Conservation (phyloP, 768 basidiomycete species). For the Baorangia bicolor region DNA sequence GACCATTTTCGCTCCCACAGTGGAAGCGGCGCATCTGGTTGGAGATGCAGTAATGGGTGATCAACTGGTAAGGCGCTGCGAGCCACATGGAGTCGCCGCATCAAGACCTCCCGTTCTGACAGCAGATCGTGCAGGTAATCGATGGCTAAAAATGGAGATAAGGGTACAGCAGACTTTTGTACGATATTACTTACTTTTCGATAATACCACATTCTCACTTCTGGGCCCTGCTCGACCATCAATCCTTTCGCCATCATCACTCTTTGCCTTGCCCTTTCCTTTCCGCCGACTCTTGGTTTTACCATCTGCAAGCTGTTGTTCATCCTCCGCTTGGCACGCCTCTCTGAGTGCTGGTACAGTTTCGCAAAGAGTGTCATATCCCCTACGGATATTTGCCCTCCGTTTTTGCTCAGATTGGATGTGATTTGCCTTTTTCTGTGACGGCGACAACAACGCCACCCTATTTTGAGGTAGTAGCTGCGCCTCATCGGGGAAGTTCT, state of each 20-base stretch:
- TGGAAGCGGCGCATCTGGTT: conserved; percentile 34
- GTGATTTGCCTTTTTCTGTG: conserved; percentile 92
- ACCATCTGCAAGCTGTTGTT: conserved; percentile 37
- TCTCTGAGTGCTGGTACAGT: conserved; percentile 79
- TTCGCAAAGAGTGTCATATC: conserved; percentile 86
- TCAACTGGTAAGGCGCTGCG: conserved; percentile 53
- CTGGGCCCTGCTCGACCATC: conserved; percentile 88
- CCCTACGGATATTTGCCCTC: conserved; percentile 83
- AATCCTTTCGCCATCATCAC: conserved; percentile 57
- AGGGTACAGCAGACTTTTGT: conserved; percentile 1
- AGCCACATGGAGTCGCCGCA: conserved; percentile 59
- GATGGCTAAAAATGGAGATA: conserved; percentile 56
- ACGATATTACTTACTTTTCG: conserved; percentile 63
- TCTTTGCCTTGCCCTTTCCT: conserved; percentile 38
- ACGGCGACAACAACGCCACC: conserved; percentile 59
- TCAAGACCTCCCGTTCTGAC: conserved; percentile 54
- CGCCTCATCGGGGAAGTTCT: conserved; percentile 10
- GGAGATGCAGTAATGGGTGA: conserved; percentile 51
- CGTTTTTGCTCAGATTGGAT: conserved; percentile 95
- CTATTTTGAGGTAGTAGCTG: conserved; percentile 12
- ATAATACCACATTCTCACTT: conserved; percentile 87
- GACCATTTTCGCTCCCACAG: conserved; percentile 87
- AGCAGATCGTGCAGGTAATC: conserved; percentile 76
- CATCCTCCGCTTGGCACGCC: conserved; percentile 77
- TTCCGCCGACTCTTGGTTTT: conserved; percentile 38